Conservation (phyloP, 2,329 filamentous ascomycete species). For the Cytospora mali region DNA sequence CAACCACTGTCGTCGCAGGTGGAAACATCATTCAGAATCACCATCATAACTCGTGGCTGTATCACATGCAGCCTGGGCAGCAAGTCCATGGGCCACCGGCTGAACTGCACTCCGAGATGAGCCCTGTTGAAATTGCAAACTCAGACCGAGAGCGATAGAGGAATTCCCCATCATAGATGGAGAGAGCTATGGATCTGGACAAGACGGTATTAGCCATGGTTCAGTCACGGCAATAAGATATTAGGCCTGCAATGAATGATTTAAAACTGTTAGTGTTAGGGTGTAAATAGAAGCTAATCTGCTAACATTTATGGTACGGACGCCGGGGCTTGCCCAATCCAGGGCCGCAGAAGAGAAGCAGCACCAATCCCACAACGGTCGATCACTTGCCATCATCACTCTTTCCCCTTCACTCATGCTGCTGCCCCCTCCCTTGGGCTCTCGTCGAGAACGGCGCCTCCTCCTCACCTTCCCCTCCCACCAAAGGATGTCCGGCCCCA, state of each 20-base stretch:
- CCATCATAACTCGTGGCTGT: background rate
- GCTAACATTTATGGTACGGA: background rate
- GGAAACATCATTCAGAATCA: background rate
- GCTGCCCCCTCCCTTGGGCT: background rate
- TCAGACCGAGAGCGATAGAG: too few relatives aligned
- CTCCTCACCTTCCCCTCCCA: background rate
- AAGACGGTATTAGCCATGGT: too few relatives aligned
- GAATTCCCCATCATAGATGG: too few relatives aligned
- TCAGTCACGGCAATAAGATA: too few relatives aligned
- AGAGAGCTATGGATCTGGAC: too few relatives aligned
- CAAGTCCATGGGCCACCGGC: background rate
- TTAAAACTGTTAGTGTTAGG: background rate
- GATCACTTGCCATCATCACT: background rate
- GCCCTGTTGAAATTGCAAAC: background rate
- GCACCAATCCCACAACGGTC: background rate
- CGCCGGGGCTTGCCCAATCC: background rate
- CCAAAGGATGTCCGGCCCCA: background rate
- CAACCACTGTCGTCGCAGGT: background rate
- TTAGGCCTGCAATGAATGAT: too few relatives aligned
- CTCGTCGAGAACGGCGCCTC: background rate
- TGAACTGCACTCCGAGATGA: background rate
- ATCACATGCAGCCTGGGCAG: background rate
- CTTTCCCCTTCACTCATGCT: background rate
- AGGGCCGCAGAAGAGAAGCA: background rate
- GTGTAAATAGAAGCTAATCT: background rate